These are phyloP conservation scores for Naematelia aurantialba DNA, from an alignment of 768 basidiomycete genomes.

Conservation along the genomic window DNA sequence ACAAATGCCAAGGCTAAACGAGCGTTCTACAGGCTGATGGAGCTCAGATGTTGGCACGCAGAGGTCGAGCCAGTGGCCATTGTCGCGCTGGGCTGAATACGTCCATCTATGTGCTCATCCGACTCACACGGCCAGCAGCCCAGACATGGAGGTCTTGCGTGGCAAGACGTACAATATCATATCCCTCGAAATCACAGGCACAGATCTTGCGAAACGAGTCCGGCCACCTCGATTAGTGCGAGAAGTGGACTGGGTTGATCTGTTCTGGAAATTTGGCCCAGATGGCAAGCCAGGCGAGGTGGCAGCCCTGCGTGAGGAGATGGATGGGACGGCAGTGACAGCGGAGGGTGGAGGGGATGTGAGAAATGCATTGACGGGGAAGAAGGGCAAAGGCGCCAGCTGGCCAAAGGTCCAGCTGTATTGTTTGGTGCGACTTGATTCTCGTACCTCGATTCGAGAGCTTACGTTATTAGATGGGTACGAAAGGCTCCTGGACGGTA, in stretches of 20 bases:
- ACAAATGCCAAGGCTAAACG: background rate
- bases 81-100: slow-evolving; percentile 84
- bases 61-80: slow-evolving; percentile 77
- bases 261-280: slow-evolving; percentile 67
- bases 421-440: slow-evolving; percentile 60
- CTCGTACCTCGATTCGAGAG: background rate
- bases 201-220: slow-evolving; percentile 71
- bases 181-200: slow-evolving; percentile 86
- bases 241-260: slow-evolving; percentile 95
- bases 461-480: slow-evolving; percentile 66
- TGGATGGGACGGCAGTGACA: background rate
- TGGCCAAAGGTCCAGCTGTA: slow-evolving; percentile 90
- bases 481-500: slow-evolving; percentile 91
- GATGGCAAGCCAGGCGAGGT: slow-evolving; percentile 11
- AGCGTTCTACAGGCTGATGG: background rate
- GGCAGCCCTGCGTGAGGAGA: background rate
- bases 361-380: background rate
- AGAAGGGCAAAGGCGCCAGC: slow-evolving; percentile 7
- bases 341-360: slow-evolving; percentile 1
- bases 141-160: slow-evolving; percentile 6
- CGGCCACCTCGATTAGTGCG: slow-evolving; percentile 71
- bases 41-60: slow-evolving; percentile 75
- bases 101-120: slow-evolving; percentile 60
- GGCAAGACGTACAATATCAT: slow-evolving; percentile 95
- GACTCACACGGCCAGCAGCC: background rate